These are phyloP conservation scores for Gautieria morchelliformis DNA, from an alignment of 768 basidiomycete genomes.

Conservation along the genomic window DNA sequence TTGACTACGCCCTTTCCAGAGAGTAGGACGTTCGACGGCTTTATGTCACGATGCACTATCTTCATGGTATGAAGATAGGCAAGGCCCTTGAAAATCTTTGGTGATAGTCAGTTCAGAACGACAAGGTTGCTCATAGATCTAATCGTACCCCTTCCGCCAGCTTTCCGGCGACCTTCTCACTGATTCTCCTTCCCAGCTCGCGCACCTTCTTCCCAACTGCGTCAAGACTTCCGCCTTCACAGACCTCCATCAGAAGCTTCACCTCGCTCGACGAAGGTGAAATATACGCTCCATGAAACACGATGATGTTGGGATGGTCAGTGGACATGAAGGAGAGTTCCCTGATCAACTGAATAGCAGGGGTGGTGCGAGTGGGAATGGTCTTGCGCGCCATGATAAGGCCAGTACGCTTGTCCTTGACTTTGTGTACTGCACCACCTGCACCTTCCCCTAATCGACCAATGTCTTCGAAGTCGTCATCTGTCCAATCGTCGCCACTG, in stretches of 20 bases:
- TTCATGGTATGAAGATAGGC: slow-evolving; percentile 83
- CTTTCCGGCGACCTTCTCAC: slow-evolving; percentile 83
- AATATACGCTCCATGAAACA: slow-evolving; percentile 89
- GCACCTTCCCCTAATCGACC: slow-evolving; percentile 86
- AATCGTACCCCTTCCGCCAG: slow-evolving; percentile 79
- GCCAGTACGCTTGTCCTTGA: slow-evolving; percentile 71
- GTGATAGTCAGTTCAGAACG: slow-evolving; percentile 4
- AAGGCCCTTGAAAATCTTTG: slow-evolving; percentile 81
- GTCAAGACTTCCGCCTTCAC: slow-evolving; percentile 87
- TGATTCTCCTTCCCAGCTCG: slow-evolving; percentile 66
- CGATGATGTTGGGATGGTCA: slow-evolving; percentile 78
- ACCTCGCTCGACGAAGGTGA: slow-evolving; percentile 83
- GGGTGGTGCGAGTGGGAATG: slow-evolving; percentile 84
- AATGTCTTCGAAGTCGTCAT: slow-evolving; percentile 67
- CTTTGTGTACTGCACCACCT: slow-evolving; percentile 93
- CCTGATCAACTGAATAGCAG: slow-evolving; percentile 83
- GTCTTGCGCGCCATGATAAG: slow-evolving; percentile 90
- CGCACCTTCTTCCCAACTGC: slow-evolving; percentile 78
- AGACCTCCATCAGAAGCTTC: slow-evolving; percentile 88
- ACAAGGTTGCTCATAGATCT: not conserved
- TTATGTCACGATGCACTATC: slow-evolving; percentile 95
- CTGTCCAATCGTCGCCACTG: slow-evolving; percentile 40
- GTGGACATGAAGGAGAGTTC: slow-evolving; percentile 87
- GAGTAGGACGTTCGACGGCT: slow-evolving; percentile 87
- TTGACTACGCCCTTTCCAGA: slow-evolving; percentile 86